A percentile compares a stretch with the other conserved stretches of the same genome.
phyloP scores from a whole-genome alignment of 2,329 filamentous ascomycete species.

The Cladobotryum protrusum region DNA sequence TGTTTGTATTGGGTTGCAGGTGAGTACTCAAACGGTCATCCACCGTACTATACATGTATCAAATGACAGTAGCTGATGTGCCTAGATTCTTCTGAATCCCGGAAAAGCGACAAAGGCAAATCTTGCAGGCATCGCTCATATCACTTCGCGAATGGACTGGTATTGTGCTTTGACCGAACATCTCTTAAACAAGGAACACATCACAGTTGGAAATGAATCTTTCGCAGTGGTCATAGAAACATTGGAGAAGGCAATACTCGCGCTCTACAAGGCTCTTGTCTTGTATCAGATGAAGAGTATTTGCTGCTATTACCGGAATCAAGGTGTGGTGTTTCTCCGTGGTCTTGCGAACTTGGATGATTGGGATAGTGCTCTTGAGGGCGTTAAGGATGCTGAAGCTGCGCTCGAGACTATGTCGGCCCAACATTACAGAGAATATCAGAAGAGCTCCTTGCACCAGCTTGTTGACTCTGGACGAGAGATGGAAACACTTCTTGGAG shows the following conservation, averaged over 20 bases:
- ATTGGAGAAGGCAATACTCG: slow-evolving; percentile 21
- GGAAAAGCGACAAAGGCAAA: slow-evolving; percentile 22
- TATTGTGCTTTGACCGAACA: slow-evolving; percentile 27
- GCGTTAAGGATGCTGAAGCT: slow-evolving; percentile 24
- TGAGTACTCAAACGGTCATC: slow-evolving; percentile 10
- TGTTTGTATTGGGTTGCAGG: slow-evolving; percentile 29
- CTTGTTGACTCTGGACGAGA: background rate
- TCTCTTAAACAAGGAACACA: slow-evolving; percentile 20
- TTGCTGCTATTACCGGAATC: slow-evolving; percentile 28
- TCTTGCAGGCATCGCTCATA: slow-evolving; percentile 27
- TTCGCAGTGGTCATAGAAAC: slow-evolving; percentile 12
- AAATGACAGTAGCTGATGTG: background rate
- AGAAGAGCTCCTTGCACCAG: slow-evolving; percentile 1
- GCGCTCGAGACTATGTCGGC: background rate
- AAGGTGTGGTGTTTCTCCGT: slow-evolving; percentile 20
- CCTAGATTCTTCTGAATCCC: slow-evolving; percentile 26
- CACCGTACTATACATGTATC: background rate
- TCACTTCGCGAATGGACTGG: slow-evolving; percentile 32
- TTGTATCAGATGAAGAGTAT: slow-evolving; percentile 36
- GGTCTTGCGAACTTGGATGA: slow-evolving; percentile 26
- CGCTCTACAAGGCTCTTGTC: slow-evolving; percentile 34
- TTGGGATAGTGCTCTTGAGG: slow-evolving; percentile 25
- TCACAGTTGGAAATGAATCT: background rate
- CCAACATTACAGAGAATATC: slow-evolving; percentile 2
- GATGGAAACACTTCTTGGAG: slow-evolving; percentile 11